Evolutionary conservation across 2,329 filamentous ascomycete genomes (phyloP).

Genomic region (Sporothrix protearum): DNA sequence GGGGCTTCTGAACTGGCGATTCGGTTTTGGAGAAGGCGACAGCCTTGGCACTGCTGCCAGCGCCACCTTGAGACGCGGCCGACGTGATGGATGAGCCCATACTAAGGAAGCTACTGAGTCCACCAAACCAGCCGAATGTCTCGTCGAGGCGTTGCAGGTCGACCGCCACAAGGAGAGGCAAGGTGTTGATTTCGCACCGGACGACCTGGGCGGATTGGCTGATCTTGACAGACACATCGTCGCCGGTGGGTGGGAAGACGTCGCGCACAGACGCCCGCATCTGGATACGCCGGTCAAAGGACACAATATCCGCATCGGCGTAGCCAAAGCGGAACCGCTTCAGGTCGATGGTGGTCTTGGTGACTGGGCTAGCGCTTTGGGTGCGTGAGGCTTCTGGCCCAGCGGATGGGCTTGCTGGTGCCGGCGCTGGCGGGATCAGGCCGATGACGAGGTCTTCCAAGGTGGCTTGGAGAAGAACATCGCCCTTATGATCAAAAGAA

Average conservation of each 20-base stretch:
- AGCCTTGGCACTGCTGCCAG: slow-evolving; percentile 23
- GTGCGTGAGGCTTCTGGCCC: background rate
- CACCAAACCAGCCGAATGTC: slow-evolving; percentile 82
- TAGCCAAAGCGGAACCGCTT: slow-evolving; percentile 62
- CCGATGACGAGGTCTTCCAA: slow-evolving; percentile 44
- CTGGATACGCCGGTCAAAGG: slow-evolving; percentile 56
- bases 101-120: slow-evolving; percentile 85
- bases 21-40: slow-evolving; percentile 32
- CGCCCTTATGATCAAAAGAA: slow-evolving; percentile 40
- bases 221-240: slow-evolving; percentile 56
- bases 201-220: slow-evolving; percentile 44
- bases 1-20: slow-evolving; percentile 43
- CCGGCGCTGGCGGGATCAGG: slow-evolving; percentile 32
- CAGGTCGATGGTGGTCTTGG: slow-evolving; percentile 44
- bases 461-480: slow-evolving; percentile 51
- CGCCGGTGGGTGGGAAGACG: slow-evolving; percentile 53
- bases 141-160: slow-evolving; percentile 82
- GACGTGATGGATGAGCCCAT: slow-evolving; percentile 81
- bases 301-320: slow-evolving; percentile 58
- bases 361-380: background rate
- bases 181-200: slow-evolving; percentile 65
- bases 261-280: slow-evolving; percentile 59
- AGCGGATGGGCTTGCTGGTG: background rate
- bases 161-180: slow-evolving; percentile 71
- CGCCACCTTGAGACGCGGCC: slow-evolving; percentile 50